Evolutionary conservation across 2,329 filamentous ascomycete species (phyloP).

Genomic region (Trichoderma sp.): DNA sequence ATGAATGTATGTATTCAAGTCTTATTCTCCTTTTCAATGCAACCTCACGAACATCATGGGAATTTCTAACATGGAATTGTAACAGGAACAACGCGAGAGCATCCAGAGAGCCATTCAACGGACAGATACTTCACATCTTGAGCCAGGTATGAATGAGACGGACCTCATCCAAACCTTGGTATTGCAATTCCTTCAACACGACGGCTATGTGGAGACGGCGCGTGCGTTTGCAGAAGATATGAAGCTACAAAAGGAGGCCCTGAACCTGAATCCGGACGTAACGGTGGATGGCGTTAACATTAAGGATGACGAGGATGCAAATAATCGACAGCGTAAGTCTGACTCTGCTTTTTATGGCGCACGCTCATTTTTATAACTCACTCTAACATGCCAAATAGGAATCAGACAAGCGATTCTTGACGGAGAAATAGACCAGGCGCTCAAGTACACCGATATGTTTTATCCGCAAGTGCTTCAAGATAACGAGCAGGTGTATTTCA

Average conservation of each 20-base stretch:
- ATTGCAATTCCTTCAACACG: constrained; percentile 88
- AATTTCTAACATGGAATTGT: not conserved
- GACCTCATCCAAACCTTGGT: constrained; percentile 79
- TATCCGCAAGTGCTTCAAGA: constrained; percentile 81
- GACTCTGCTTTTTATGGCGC: not conserved
- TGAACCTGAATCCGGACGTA: constrained; percentile 61
- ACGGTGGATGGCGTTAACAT: constrained; percentile 65
- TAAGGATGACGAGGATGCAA: constrained; percentile 82
- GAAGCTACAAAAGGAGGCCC: constrained; percentile 69
- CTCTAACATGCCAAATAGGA: constrained; percentile 52
- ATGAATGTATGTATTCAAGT: constrained; percentile 63
- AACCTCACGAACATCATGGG: not conserved
- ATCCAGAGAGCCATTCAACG: constrained; percentile 64
- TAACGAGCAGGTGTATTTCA: constrained; percentile 85
- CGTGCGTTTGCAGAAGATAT: constrained; percentile 86
- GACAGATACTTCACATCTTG: constrained; percentile 63
- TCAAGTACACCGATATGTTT: constrained; percentile 77
- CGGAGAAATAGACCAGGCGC: constrained; percentile 86
- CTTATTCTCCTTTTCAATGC: not conserved
- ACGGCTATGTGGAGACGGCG: constrained; percentile 93
- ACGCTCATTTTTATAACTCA: not conserved
- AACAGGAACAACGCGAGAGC: constrained; percentile 61
- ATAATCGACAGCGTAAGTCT: constrained; percentile 77
- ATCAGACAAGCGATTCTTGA: constrained; percentile 87
- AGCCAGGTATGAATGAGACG: constrained; percentile 70